Conservation (phyloP, 768 basidiomycete genomes). For the Suillus subaureus region DNA sequence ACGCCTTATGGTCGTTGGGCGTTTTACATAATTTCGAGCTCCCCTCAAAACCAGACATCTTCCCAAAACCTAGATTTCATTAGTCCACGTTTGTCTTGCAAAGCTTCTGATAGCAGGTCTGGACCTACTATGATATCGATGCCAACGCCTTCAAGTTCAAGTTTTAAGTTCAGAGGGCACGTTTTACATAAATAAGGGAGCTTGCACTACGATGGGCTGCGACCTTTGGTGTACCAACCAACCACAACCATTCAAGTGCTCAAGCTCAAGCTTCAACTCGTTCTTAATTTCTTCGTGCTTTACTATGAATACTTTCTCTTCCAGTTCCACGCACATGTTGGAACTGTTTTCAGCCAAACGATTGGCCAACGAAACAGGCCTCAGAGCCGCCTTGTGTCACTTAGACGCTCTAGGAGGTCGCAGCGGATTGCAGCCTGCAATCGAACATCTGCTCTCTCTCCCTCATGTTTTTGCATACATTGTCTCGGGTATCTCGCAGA, state of each 20-base stretch:
- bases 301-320: neutral
- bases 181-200: neutral
- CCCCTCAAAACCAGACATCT: too few relatives aligned
- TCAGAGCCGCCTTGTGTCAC: conserved; percentile 16
- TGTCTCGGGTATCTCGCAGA: conserved; percentile 25
- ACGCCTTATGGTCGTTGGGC: too few relatives aligned
- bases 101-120: neutral
- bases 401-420: conserved; percentile 21
- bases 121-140: neutral
- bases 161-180: neutral
- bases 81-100: neutral
- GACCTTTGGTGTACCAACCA: too few relatives aligned
- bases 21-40: too few relatives aligned
- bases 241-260: neutral
- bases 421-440: conserved; percentile 21
- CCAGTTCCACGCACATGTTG: neutral
- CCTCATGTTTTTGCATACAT: conserved; percentile 31
- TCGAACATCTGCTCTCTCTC: conserved; percentile 29
- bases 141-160: neutral
- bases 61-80: neutral
- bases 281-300: neutral
- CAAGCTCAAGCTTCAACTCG: neutral
- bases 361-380: conserved; percentile 21
- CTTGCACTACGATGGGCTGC: too few relatives aligned
- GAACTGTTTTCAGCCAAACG: neutral